These are phyloP conservation scores for Candida ulmi DNA, from an alignment of 805 yeast species.

Conservation along the genomic window DNA sequence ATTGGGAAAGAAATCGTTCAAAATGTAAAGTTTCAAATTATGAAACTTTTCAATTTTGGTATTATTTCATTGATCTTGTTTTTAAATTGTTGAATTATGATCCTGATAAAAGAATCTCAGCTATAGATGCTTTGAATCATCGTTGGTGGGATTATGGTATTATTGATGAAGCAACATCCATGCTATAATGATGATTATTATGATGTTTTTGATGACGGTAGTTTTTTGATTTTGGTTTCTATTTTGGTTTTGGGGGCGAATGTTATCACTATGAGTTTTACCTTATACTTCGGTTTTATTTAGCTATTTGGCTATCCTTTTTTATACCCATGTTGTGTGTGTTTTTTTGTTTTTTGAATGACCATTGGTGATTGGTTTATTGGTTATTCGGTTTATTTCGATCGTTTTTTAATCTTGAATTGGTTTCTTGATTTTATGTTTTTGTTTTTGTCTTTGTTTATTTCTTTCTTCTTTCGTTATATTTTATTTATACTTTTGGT, in stretches of 20 bases:
- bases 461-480: too few relatives aligned
- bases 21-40: slow-evolving; percentile 36
- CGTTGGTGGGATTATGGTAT: slow-evolving; percentile 74
- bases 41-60: slow-evolving; percentile 79
- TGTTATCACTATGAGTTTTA: too few relatives aligned
- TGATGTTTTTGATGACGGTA: background rate
- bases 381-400: background rate
- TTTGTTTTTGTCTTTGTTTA: too few relatives aligned
- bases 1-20: slow-evolving; percentile 15
- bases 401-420: background rate
- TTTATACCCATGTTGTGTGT: background rate
- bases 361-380: background rate
- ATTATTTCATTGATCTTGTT: slow-evolving; percentile 66
- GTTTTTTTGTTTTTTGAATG: too few relatives aligned
- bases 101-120: slow-evolving; percentile 67
- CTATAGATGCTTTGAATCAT: slow-evolving; percentile 70
- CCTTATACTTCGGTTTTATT: background rate
- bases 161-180: slow-evolving; percentile 41
- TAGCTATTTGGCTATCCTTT: background rate
- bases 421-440: slow-evolving; percentile 4
- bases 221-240: background rate
- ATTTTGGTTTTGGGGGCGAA: background rate
- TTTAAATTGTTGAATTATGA: slow-evolving; percentile 63
- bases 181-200: slow-evolving; percentile 4
- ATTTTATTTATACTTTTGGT: too few relatives aligned